Evolutionary conservation across 176 grass and related monocot species (phyloP), one percentile per base, ranked within the genome.

Genomic region (Carex scoparia): DNA sequence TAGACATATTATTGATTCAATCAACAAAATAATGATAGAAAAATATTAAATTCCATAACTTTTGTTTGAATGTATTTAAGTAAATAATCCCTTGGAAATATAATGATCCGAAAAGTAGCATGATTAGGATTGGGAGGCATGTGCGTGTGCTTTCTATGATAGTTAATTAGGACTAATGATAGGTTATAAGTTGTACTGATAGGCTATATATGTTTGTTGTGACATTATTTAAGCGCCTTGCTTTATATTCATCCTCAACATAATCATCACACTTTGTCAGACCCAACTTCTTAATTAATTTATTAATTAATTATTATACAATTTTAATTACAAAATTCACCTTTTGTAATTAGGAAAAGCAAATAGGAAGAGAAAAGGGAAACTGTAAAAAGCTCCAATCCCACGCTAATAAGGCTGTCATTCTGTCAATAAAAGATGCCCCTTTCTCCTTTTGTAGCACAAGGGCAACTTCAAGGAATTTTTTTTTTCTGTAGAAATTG

Each of bases 81-180:
- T 10, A 37, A 48, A 9, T 8, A 9, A 48, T 48, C 44, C 7
- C 44, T 30, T 38, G 7, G 49, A 53, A 38, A 38, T 7, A 79
- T 48, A 56, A 33, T 60, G 33, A 80, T 80, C 2, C 14, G 1
- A 60, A 60, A 79, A 4, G 23, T 59, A 27, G n/a, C 76, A 54
- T 60, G 56, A 64, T 81, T 81, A 7, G 79, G 79, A 46, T 46
- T 60, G 38, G 60, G 51, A 61, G 61, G 55, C 79, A 81, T 82
- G 80, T 82, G 73, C 49, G 65, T 82, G 80, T 82, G 73, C 49
- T 56, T 31, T 77, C 12, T 56, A 77, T 77, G 49, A 55, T 76
- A 61, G 7, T 10, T 65, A 65, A 65, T 72, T 72, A 11, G 12
- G 69, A 16, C 69, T 72, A 48, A 46, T 72, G 38, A 71, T 71